Evolutionary conservation across 2,329 filamentous ascomycete species (phyloP).

Genomic region (Sporothrix humicola): DNA sequence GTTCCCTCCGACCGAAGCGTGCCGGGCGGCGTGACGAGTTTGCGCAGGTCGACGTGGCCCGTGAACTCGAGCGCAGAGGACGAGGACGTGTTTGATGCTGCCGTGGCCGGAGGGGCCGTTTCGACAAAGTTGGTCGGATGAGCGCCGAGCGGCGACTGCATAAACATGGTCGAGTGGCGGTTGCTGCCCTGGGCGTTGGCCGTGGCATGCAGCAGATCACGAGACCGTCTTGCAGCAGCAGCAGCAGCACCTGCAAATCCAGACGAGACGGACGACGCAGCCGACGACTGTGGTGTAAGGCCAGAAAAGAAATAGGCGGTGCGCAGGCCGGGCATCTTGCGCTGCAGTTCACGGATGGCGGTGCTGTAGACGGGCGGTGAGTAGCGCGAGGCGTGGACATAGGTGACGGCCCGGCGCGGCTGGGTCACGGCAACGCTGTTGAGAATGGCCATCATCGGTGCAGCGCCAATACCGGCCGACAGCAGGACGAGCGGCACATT

Average conservation of each 20-base stretch:
- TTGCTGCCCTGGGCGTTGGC: conserved; percentile 16
- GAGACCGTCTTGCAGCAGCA: neutral
- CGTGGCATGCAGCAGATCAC: conserved; percentile 29
- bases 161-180: conserved; percentile 4
- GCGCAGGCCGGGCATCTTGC: conserved; percentile 45
- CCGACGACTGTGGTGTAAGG: conserved; percentile 28
- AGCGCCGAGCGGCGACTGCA: conserved; percentile 23
- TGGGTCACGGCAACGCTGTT: conserved; percentile 57
- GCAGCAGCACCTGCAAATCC: too few relatives aligned
- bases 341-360: conserved; percentile 54
- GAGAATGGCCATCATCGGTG: conserved; percentile 66
- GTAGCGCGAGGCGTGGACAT: conserved; percentile 63
- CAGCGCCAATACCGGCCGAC: conserved; percentile 65
- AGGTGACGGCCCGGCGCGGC: conserved; percentile 58
- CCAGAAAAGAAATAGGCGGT: conserved; percentile 58
- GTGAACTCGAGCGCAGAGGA: conserved; percentile 53
- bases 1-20: conserved; percentile 26
- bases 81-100: neutral
- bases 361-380: conserved; percentile 59
- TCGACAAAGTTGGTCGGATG: conserved; percentile 36
- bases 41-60: conserved; percentile 55
- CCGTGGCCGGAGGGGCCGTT: conserved; percentile 43
- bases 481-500: conserved; percentile 63
- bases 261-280: neutral
- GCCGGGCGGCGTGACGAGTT: conserved; percentile 42